These are phyloP conservation scores for Galerina sulciceps DNA, from an alignment of 768 basidiomycete genomes.

Conservation along the genomic window DNA sequence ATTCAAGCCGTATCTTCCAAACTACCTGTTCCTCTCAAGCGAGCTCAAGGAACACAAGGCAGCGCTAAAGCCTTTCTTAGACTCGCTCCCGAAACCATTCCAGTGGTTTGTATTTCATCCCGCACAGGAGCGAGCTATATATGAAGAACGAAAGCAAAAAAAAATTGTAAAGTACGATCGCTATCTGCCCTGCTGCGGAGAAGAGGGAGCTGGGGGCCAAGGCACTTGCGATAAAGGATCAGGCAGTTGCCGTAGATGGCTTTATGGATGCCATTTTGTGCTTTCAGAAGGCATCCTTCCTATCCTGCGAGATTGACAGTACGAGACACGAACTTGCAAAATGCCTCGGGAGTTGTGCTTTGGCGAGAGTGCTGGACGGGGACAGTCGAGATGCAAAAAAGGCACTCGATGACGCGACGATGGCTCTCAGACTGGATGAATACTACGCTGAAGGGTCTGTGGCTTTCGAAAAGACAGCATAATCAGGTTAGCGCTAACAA, in stretches of 20 bases:
- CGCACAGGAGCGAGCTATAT: conserved; percentile 6
- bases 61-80: conserved; percentile 16
- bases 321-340: background rate
- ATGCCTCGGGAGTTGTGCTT: conserved; percentile 1
- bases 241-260: background rate
- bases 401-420: background rate
- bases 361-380: background rate
- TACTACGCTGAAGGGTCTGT: conserved; percentile 5
- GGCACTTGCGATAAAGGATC: background rate
- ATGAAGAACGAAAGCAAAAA: conserved; percentile 4
- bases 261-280: background rate
- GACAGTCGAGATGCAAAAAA: background rate
- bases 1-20: conserved; percentile 15
- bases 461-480: conserved; percentile 1
- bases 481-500: background rate
- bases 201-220: conserved; percentile 1
- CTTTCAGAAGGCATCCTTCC: background rate
- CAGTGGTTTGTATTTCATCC: conserved; percentile 12
- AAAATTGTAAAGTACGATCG: conserved; percentile 4
- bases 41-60: conserved; percentile 14
- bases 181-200: background rate
- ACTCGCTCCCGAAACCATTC: conserved; percentile 15
- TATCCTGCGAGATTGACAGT: background rate
- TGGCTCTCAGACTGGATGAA: background rate
- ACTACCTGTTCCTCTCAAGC: conserved; percentile 8